phyloP scores from a whole-genome alignment of 345 rosid species.

The Citrus inodora region DNA sequence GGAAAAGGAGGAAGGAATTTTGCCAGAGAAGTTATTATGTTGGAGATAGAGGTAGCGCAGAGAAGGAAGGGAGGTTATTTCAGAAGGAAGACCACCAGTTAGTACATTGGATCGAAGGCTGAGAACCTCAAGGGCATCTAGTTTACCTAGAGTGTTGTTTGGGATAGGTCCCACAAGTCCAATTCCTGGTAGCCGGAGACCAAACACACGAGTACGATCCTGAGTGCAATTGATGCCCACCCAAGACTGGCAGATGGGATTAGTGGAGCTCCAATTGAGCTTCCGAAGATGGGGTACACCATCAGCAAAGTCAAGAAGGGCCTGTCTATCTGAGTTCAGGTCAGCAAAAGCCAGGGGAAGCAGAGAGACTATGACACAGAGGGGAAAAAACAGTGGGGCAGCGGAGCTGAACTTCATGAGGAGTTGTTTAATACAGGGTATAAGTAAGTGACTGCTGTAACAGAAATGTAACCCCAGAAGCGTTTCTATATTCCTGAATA shows the following conservation, averaged over 20 bases:
- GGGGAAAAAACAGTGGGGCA: conserved; percentile 25
- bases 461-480: conserved; percentile 22
- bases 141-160: conserved; percentile 60
- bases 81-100: conserved; percentile 70
- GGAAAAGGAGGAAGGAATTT: conserved; percentile 51
- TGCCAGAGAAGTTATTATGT: conserved; percentile 70
- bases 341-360: conserved; percentile 45
- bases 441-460: conserved; percentile 11
- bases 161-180: conserved; percentile 76
- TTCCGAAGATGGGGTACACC: conserved; percentile 52
- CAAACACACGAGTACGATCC: conserved; percentile 36
- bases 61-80: conserved; percentile 51
- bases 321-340: conserved; percentile 60
- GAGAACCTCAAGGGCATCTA: conserved; percentile 53
- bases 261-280: conserved; percentile 60
- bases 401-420: conserved; percentile 33
- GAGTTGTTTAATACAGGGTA: conserved; percentile 14
- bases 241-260: conserved; percentile 66
- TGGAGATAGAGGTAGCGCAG: conserved; percentile 71
- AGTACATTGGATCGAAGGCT: conserved; percentile 73
- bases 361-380: conserved; percentile 25
- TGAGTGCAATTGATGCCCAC: conserved; percentile 56
- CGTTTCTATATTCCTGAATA: conserved; percentile 38
- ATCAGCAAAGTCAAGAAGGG: conserved; percentile 58
- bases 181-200: conserved; percentile 66